A percentile compares a stretch with the other conserved stretches of the same genome.
Evolutionary conservation across 306 rosid species (phyloP).

Genomic region (Dryas octopetala): DNA sequence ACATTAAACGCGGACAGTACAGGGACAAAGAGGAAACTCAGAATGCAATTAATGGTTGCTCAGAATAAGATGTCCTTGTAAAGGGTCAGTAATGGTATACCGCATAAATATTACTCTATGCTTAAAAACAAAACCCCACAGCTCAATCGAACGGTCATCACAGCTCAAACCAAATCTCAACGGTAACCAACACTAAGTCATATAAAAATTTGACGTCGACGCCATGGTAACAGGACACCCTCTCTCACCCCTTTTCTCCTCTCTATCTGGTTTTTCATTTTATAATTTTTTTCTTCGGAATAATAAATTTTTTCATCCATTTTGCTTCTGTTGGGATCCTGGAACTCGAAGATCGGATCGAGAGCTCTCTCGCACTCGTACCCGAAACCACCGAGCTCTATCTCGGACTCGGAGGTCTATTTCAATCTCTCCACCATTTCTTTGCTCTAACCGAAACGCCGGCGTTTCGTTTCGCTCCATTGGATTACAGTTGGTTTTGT

Average conservation of each 20-base stretch:
- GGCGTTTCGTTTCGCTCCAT: conserved; percentile 1
- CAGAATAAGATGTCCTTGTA: conserved; percentile 39
- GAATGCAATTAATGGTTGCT: conserved; percentile 40
- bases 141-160: conserved; percentile 33
- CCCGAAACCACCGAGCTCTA: conserved; percentile 21
- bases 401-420: conserved; percentile 8
- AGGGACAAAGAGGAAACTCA: conserved; percentile 62
- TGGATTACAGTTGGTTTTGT: not conserved
- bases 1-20: conserved; percentile 29
- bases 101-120: not conserved
- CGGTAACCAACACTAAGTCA: conserved; percentile 1
- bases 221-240: not conserved
- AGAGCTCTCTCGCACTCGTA: conserved; percentile 23
- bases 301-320: conserved; percentile 11
- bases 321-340: conserved; percentile 40
- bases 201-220: conserved; percentile 30
- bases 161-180: not conserved
- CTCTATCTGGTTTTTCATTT: not conserved
- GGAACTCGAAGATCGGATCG: conserved; percentile 53
- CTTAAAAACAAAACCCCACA: not conserved
- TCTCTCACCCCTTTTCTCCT: not conserved
- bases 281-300: not conserved
- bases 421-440: no score
- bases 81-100: not conserved
- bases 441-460: conserved; percentile 5